Conservation (phyloP, 176 grass and related monocot species). For the Oryza punctata region DNA sequence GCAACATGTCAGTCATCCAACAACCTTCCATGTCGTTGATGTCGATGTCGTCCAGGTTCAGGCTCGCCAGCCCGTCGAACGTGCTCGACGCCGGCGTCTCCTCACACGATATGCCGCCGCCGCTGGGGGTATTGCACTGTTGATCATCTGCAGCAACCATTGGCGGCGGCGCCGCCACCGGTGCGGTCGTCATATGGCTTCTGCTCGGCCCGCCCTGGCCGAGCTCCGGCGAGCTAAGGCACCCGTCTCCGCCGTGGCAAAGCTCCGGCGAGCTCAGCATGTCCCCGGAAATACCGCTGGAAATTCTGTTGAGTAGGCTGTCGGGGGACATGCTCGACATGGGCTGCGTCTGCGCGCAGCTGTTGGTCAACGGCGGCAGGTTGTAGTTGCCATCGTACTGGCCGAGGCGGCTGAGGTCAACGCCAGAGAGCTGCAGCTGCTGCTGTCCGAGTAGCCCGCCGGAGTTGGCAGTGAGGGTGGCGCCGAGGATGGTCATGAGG, state of each 20-base stretch:
- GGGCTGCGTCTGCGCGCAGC: not conserved
- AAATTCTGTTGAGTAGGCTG: conserved; percentile 15
- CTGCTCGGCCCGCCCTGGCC: conserved; percentile 35
- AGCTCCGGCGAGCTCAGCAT: conserved; percentile 46
- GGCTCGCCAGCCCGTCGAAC: conserved; percentile 58
- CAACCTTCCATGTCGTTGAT: conserved; percentile 51
- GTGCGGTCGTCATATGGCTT: conserved; percentile 30
- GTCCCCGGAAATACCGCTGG: not conserved
- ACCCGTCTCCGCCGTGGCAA: not conserved
- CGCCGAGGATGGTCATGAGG: conserved; percentile 59
- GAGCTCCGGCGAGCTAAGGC: conserved; percentile 24
- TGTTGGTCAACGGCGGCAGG: conserved; percentile 39
- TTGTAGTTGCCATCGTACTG: conserved; percentile 54
- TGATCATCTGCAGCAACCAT: conserved; percentile 37
- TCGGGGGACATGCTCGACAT: conserved; percentile 14
- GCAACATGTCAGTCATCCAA: conserved; percentile 62
- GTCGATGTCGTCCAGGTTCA: conserved; percentile 61
- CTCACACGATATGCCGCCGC: conserved; percentile 7
- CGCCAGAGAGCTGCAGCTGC: not conserved
- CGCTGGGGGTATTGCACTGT: conserved; percentile 19
- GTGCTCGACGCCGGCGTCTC: conserved; percentile 53
- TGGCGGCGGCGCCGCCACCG: conserved; percentile 31
- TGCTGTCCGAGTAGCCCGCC: not conserved
- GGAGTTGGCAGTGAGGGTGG: not conserved
- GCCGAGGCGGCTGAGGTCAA: conserved; percentile 15